A percentile compares a stretch with the other conserved stretches of the same genome.
phyloP scores from a whole-genome alignment of 495 filamentous ascomycete species.

The Astrocystis sublimbata region DNA sequence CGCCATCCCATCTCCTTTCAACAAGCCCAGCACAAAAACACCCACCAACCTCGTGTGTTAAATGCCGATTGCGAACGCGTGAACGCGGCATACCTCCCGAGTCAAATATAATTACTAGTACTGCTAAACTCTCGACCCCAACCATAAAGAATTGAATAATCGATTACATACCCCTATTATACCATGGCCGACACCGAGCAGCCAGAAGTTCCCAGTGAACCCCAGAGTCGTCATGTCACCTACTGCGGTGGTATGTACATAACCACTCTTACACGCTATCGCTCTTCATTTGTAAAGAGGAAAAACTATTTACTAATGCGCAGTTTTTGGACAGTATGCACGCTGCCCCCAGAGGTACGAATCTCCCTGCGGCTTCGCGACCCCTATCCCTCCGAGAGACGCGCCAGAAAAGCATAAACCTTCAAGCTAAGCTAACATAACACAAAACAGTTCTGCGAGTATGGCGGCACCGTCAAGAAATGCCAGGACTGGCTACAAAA shows the following conservation, averaged over 20 bases:
- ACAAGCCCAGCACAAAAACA: conserved; percentile 14
- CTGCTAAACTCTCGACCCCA: no score
- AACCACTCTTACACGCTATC: conserved; percentile 7
- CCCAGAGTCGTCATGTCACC: conserved; percentile 64
- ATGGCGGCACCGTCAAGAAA: conserved; percentile 96
- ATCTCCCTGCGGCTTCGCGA: background rate
- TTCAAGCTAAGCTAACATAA: conserved; percentile 22
- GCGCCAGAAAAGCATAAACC: background rate
- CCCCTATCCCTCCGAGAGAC: background rate
- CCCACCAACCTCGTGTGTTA: background rate
- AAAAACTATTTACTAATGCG: conserved; percentile 11
- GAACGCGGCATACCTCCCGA: no score
- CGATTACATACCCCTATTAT: conserved; percentile 3
- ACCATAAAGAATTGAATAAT: background rate
- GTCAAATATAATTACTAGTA: no score
- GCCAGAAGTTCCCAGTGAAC: conserved; percentile 46
- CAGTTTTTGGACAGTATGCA: conserved; percentile 68
- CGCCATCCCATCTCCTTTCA: conserved; percentile 14
- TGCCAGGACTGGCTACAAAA: conserved; percentile 93
- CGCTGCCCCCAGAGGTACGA: conserved; percentile 86
- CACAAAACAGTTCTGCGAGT: conserved; percentile 86
- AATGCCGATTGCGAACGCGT: conserved; percentile 2
- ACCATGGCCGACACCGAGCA: conserved; percentile 46
- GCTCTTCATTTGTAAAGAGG: background rate
- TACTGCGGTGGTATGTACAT: conserved; percentile 77